A percentile compares a stretch with the other conserved stretches of the same genome.
These are phyloP conservation scores for Musa schizocarpa DNA, from an alignment of 176 grass and related monocot species.

Conservation along the genomic window DNA sequence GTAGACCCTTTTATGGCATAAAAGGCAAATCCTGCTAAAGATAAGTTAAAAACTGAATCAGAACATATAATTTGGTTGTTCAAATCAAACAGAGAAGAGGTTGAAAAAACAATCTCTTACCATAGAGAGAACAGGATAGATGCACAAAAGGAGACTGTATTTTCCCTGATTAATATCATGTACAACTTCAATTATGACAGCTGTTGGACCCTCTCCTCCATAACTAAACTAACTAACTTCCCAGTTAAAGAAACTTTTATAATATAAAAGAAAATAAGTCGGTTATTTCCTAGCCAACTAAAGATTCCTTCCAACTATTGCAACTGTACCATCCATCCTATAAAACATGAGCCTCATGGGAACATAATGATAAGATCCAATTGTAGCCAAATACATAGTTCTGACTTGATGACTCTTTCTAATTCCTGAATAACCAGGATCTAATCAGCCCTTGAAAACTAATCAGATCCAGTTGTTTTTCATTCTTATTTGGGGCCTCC, in stretches of 20 bases:
- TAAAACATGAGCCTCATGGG: not conserved
- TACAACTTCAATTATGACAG: not conserved
- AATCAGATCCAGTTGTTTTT: not conserved
- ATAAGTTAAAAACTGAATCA: not conserved
- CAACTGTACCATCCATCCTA: not conserved
- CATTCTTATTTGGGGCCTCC: not conserved
- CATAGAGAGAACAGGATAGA: not conserved
- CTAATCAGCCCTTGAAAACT: not conserved
- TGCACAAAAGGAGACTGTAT: not conserved
- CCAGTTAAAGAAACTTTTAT: too few species aligned
- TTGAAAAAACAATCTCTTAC: not conserved
- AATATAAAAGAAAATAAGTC: too few species aligned
- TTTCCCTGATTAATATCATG: not conserved
- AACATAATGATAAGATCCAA: not conserved
- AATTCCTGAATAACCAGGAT: not conserved
- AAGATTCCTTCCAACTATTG: not conserved
- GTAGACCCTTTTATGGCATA: not conserved
- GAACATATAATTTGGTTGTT: not conserved
- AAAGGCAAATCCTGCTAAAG: not conserved
- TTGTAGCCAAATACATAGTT: not conserved
- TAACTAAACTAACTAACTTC: too few species aligned
- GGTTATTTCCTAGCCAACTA: too few species aligned
- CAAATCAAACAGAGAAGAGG: not conserved
- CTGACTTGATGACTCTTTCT: not conserved
- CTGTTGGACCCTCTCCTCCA: not conserved